These are phyloP conservation scores for Metarhizium anisopliae DNA, from an alignment of 2,329 filamentous ascomycete species.

Conservation along the genomic window DNA sequence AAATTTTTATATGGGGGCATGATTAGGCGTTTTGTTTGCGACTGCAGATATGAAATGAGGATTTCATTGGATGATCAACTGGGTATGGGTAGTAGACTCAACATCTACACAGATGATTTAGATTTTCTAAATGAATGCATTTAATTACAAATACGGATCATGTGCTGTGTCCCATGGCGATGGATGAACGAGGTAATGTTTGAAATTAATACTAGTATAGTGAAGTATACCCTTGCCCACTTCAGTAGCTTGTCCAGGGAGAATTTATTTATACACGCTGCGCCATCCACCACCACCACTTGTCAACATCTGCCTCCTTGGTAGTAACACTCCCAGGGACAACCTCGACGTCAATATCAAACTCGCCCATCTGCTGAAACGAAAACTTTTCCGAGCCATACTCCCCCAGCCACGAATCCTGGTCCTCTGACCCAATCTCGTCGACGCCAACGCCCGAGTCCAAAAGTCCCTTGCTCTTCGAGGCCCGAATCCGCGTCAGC, in stretches of 20 bases:
- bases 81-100: constrained; percentile 27
- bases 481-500: constrained; percentile 66
- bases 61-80: constrained; percentile 7
- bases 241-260: background rate
- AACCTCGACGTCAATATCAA: constrained; percentile 69
- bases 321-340: constrained; percentile 62
- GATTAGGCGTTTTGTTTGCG: background rate
- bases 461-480: constrained; percentile 70
- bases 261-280: constrained; percentile 47
- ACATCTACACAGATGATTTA: constrained; percentile 25
- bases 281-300: constrained; percentile 89
- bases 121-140: constrained; percentile 4
- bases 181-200: no score
- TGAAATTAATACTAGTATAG: no score
- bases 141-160: background rate
- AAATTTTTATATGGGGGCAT: background rate
- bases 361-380: constrained; percentile 76
- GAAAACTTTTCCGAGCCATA: constrained; percentile 69
- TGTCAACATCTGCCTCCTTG: constrained; percentile 62
- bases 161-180: background rate
- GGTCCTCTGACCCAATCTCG: constrained; percentile 55
- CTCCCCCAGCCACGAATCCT: constrained; percentile 77
- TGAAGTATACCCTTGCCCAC: no score
- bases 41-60: constrained; percentile 3
- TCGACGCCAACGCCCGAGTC: constrained; percentile 69